Evolutionary conservation across 768 basidiomycete species (phyloP).

Genomic region (Termitomyces sp.): DNA sequence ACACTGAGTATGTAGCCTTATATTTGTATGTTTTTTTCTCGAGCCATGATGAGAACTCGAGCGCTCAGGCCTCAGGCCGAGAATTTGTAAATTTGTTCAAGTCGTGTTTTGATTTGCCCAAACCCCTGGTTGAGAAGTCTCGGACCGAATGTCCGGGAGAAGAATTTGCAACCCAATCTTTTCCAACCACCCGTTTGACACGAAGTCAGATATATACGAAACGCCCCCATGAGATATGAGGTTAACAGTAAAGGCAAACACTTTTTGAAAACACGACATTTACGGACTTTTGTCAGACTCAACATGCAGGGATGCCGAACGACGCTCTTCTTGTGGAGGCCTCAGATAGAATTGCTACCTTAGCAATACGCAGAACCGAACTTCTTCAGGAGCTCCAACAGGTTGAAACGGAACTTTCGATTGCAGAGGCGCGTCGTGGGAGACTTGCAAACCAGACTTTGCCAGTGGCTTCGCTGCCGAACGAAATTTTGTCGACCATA

Average conservation of each 20-base stretch:
- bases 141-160: background rate
- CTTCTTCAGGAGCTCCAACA: slow-evolving; percentile 30
- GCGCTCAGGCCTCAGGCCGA: background rate
- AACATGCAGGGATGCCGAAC: background rate
- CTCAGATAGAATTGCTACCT: slow-evolving; percentile 16
- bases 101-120: no score
- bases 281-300: background rate
- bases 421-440: slow-evolving; percentile 25
- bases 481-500: slow-evolving; percentile 34
- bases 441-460: slow-evolving; percentile 28
- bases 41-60: background rate
- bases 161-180: background rate
- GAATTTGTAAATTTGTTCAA: background rate
- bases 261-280: background rate
- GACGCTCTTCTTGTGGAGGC: slow-evolving; percentile 7
- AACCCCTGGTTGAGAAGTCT: background rate
- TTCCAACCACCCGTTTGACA: background rate
- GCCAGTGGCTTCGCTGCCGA: slow-evolving; percentile 30
- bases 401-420: slow-evolving; percentile 25
- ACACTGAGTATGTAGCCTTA: no score
- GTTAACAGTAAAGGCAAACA: background rate
- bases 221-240: background rate
- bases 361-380: slow-evolving; percentile 21
- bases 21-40: background rate
- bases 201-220: background rate